Evolutionary conservation across 805 yeast genomes (phyloP).

Genomic region (Priceomyces medius): DNA sequence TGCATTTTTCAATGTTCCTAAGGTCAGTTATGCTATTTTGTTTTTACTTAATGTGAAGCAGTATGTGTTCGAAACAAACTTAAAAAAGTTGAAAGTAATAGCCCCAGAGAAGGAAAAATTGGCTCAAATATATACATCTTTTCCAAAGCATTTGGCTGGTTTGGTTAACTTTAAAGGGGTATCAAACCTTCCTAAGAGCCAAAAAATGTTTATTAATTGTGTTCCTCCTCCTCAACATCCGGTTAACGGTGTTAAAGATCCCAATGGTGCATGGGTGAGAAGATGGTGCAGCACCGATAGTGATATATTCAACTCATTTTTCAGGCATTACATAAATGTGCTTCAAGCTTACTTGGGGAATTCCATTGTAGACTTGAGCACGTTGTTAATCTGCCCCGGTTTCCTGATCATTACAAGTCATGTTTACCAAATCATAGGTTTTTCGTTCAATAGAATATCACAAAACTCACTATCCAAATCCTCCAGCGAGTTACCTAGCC

Average conservation of each 20-base stretch:
- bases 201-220: conserved; percentile 31
- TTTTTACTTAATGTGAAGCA: conserved; percentile 59
- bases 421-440: conserved; percentile 41
- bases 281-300: conserved; percentile 59
- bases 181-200: conserved; percentile 26
- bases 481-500: conserved; percentile 4
- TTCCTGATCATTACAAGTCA: conserved; percentile 45
- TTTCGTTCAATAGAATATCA: conserved; percentile 27
- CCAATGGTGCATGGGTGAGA: conserved; percentile 61
- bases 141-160: conserved; percentile 30
- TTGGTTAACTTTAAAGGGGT: conserved; percentile 34
- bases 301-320: conserved; percentile 59
- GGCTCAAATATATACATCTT: conserved; percentile 10
- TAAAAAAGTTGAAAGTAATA: not conserved
- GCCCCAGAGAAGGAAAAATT: not conserved
- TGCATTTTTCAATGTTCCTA: conserved; percentile 53
- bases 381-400: conserved; percentile 41
- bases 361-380: conserved; percentile 1
- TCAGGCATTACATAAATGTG: conserved; percentile 53
- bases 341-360: conserved; percentile 11
- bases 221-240: conserved; percentile 42
- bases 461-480: conserved; percentile 11
- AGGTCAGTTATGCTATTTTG: conserved; percentile 55
- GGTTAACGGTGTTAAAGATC: conserved; percentile 51
- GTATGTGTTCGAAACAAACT: conserved; percentile 33